Conservation (phyloP, 2,329 filamentous ascomycete genomes). For the Mycogone perniciosa region DNA sequence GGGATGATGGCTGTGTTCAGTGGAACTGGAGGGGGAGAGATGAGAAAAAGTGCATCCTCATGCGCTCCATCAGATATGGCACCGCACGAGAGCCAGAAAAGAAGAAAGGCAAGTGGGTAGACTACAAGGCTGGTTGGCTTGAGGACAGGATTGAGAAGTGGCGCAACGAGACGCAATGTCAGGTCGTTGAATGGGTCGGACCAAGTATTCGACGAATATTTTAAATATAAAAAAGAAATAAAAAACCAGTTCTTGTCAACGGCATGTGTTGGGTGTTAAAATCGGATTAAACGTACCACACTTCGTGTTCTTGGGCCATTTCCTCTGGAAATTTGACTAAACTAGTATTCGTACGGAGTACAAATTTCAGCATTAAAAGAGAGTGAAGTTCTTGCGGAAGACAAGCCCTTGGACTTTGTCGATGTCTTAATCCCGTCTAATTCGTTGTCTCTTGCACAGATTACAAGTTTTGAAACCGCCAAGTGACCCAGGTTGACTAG, state of each 20-base stretch:
- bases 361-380: no score
- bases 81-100: slow-evolving; percentile 17
- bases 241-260: background rate
- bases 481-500: no score
- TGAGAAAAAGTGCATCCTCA: slow-evolving; percentile 22
- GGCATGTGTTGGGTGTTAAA: background rate
- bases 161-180: slow-evolving; percentile 20
- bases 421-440: no score
- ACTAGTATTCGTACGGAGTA: no score
- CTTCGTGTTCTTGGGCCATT: no score
- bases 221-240: background rate
- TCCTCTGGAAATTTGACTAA: no score
- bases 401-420: no score
- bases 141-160: slow-evolving; percentile 21
- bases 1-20: slow-evolving; percentile 22
- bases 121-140: slow-evolving; percentile 26
- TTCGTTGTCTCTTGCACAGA: no score
- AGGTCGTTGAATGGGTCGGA: slow-evolving; percentile 25
- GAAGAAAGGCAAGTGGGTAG: slow-evolving; percentile 19
- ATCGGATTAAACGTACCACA: no score
- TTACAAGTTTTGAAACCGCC: no score
- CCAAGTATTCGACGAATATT: slow-evolving; percentile 16
- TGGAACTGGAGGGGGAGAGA: slow-evolving; percentile 27
- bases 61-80: slow-evolving; percentile 24
- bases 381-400: no score